Base-by-base conservation (phyloP, 768 basidiomycete genomes). In the Lentinus tigrinus region DNA sequence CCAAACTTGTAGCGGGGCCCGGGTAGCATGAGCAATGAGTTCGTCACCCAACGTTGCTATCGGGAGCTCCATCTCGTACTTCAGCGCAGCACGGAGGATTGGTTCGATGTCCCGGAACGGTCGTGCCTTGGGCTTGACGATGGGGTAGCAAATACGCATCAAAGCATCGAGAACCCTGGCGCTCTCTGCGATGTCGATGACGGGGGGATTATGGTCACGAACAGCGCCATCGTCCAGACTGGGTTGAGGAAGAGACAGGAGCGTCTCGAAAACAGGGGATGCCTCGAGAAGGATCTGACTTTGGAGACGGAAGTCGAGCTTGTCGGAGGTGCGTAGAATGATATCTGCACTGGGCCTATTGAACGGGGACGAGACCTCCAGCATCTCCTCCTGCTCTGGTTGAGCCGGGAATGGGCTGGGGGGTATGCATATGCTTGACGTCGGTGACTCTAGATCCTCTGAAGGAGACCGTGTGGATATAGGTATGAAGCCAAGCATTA, bases 251-350 rank as follows among this genome's bases (percentile, higher is more conserved):
- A 71, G 48, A 16, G 58, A 43, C 63, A 87, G 81, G 71, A 84
- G 78, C 56, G 77, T 75, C 54, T 74, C 74, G 62, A 87, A 85
- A 65, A 86, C 81, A 5, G 84, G 76, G 19, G 85, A 86, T 2
- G 83, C 79, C 28, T 84, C 69, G 21, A 81, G 75, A 21, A 87
- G 72, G 53, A 85, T 73, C 39, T 79, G 63, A 60, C 80, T 82
- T 74, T 80, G 81, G 42, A 80, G 77, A 54, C 76, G 76, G 67
- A 84, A 85, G 56, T 75, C 69, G 60, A 74, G 70, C 26, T 67
- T 64, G 63, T 85, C 84, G 48, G 80, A 80, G 10, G 83, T 81
- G 57, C 81, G 78, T 37, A 87, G 72, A 54, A 85, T 77, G 50
- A 85, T 70, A 61, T 85, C 82, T 5, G 64, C 67, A 28, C 36